These are phyloP conservation scores for Hygrocybe punicea DNA, from an alignment of 768 basidiomycete species.

Conservation along the genomic window DNA sequence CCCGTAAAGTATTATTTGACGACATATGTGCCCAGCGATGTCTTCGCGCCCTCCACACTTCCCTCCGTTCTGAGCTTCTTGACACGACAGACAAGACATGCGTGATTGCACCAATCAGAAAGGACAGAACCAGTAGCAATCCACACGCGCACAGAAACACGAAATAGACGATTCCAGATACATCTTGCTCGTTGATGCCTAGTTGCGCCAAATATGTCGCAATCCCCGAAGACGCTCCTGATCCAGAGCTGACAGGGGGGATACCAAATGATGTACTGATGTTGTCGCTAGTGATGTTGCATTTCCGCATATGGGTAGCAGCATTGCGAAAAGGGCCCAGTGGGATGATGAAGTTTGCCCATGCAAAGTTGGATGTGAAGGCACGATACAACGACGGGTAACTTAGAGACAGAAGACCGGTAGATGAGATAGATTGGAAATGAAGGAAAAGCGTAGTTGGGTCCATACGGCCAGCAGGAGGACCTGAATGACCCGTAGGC, in stretches of 20 bases:
- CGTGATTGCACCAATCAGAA: not conserved
- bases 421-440: constrained; percentile 79
- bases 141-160: constrained; percentile 6
- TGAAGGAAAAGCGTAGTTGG: constrained; percentile 53
- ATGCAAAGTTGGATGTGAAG: constrained; percentile 83
- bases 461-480: constrained; percentile 1
- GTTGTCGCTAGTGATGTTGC: not conserved
- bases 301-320: constrained; percentile 70
- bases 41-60: not conserved
- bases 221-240: not conserved
- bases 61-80: not conserved
- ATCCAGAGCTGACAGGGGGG: not conserved
- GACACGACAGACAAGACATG: not conserved
- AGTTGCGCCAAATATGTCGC: not conserved
- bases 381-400: constrained; percentile 81
- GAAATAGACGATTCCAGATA: constrained; percentile 1
- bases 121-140: not conserved
- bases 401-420: constrained; percentile 77
- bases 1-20: constrained; percentile 3
- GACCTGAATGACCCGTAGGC: not conserved
- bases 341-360: constrained; percentile 67
- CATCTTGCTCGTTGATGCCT: not conserved
- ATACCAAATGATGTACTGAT: not conserved
- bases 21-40: not conserved
- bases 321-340: constrained; percentile 61